A percentile compares a stretch with the other conserved stretches of the same genome.
Evolutionary conservation across 1,139 yeast species (phyloP).

Genomic region (Yamadazyma triangularis): DNA sequence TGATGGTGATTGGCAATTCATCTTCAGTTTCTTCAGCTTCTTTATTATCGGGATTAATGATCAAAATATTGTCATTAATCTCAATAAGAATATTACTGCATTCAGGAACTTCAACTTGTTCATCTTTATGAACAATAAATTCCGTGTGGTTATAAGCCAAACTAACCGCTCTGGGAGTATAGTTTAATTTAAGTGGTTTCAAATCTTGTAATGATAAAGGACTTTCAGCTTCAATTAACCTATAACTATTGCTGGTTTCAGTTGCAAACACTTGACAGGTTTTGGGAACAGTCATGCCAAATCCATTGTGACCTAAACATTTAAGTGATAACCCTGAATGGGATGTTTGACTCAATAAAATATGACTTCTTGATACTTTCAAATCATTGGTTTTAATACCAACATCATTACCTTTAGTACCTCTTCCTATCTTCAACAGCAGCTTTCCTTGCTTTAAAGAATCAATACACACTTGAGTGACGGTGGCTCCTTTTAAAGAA

Average conservation of each 20-base stretch:
- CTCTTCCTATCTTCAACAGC: slow-evolving; percentile 49
- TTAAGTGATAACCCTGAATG: slow-evolving; percentile 33
- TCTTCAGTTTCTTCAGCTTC: slow-evolving; percentile 44
- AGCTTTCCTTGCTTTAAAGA: neutral
- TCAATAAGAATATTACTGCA: slow-evolving; percentile 57
- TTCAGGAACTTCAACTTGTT: slow-evolving; percentile 51
- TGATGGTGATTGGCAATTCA: slow-evolving; percentile 19
- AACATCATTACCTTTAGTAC: slow-evolving; percentile 58
- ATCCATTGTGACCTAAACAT: slow-evolving; percentile 71
- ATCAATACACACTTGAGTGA: too few relatives aligned
- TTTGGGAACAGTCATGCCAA: slow-evolving; percentile 56
- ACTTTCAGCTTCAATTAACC: slow-evolving; percentile 26
- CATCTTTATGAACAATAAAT: slow-evolving; percentile 51
- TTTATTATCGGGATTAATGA: slow-evolving; percentile 46
- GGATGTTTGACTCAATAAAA: slow-evolving; percentile 22
- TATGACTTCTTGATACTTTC: slow-evolving; percentile 66
- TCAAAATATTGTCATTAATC: slow-evolving; percentile 54
- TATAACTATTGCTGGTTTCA: slow-evolving; percentile 24
- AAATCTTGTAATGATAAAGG: slow-evolving; percentile 12
- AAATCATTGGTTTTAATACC: slow-evolving; percentile 52
- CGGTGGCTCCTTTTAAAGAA: too few relatives aligned
- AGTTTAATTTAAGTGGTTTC: too few relatives aligned
- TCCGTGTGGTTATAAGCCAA: slow-evolving; percentile 49
- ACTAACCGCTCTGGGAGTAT: slow-evolving; percentile 30
- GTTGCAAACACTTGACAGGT: slow-evolving; percentile 33